Percentiles rank a stretch among this genome's conserved stretches.
phyloP scores from a whole-genome alignment of 148 eudicot species.

The Spergularia marina region DNA sequence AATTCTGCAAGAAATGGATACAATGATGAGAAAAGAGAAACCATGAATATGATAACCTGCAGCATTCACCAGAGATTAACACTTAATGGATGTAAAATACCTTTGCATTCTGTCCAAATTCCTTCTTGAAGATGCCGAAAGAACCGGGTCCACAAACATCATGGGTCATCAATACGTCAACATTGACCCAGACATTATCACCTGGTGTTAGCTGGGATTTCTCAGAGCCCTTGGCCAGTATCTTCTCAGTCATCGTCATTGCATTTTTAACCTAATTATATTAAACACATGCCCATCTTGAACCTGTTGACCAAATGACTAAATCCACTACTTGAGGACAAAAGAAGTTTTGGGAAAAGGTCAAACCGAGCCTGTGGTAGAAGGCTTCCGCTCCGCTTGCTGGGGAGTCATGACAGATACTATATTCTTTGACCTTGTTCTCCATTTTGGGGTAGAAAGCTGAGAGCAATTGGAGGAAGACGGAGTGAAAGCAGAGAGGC shows the following conservation, averaged over 20 bases:
- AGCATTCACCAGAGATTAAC: not conserved
- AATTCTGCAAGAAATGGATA: not conserved
- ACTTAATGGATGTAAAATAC: conserved; percentile 26
- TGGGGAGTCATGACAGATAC: conserved; percentile 77
- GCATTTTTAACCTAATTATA: conserved; percentile 67
- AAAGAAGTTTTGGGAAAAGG: conserved; percentile 1
- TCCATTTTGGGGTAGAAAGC: conserved; percentile 34
- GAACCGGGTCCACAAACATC: conserved; percentile 98
- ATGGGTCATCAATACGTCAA: conserved; percentile 95
- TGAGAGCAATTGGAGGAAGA: conserved; percentile 31
- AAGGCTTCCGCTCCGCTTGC: conserved; percentile 63
- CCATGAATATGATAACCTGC: not conserved
- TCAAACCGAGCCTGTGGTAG: conserved; percentile 76
- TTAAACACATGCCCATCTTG: not conserved
- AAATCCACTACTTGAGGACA: not conserved
- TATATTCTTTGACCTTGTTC: conserved; percentile 42
- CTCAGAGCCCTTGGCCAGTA: conserved; percentile 78
- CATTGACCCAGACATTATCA: conserved; percentile 94
- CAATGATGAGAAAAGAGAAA: not conserved
- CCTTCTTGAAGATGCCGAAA: conserved; percentile 85
- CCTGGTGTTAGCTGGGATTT: conserved; percentile 69
- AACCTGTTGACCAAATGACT: not conserved
- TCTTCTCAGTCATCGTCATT: conserved; percentile 95
- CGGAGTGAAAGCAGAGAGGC: conserved; percentile 54
- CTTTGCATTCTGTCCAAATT: conserved; percentile 90